phyloP scores from a whole-genome alignment of 1,284 basidiomycete genomes.

The Phellinidium pouzarii region DNA sequence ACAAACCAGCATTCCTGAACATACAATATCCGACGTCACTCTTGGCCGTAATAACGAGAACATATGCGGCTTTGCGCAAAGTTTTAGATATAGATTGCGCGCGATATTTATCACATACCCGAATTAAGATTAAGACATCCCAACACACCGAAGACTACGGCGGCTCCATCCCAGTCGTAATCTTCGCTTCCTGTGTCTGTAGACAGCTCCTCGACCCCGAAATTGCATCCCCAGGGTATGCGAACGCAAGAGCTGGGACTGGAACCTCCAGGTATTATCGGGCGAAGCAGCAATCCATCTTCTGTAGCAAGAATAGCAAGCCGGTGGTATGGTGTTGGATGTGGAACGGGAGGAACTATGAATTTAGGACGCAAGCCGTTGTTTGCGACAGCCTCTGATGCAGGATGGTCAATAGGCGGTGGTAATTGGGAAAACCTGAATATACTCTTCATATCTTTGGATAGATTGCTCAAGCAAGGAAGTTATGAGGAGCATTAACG shows the following conservation, averaged over 20 bases:
- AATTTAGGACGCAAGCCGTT: conserved; percentile 51
- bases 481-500: no score
- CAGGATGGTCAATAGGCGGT: background rate
- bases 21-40: conserved; percentile 14
- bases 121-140: conserved; percentile 64
- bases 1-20: background rate
- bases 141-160: conserved; percentile 64
- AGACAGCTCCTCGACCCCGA: conserved; percentile 48
- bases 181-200: conserved; percentile 28
- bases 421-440: no score
- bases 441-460: no score
- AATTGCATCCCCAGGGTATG: conserved; percentile 56
- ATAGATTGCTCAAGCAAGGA: no score
- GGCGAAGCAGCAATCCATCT: conserved; percentile 59
- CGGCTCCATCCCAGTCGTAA: conserved; percentile 46
- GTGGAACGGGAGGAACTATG: conserved; percentile 57
- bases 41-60: conserved; percentile 18
- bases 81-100: conserved; percentile 1
- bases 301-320: conserved; percentile 51
- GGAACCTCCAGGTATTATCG: conserved; percentile 35
- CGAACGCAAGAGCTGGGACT: conserved; percentile 40
- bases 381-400: background rate
- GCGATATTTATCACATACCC: conserved; percentile 33
- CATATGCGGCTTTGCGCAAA: conserved; percentile 12
- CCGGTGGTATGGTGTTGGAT: conserved; percentile 64